These are phyloP conservation scores for Tetrahymena elliotti DNA, from an alignment of 73 alveolate genomes.

Conservation along the genomic window DNA sequence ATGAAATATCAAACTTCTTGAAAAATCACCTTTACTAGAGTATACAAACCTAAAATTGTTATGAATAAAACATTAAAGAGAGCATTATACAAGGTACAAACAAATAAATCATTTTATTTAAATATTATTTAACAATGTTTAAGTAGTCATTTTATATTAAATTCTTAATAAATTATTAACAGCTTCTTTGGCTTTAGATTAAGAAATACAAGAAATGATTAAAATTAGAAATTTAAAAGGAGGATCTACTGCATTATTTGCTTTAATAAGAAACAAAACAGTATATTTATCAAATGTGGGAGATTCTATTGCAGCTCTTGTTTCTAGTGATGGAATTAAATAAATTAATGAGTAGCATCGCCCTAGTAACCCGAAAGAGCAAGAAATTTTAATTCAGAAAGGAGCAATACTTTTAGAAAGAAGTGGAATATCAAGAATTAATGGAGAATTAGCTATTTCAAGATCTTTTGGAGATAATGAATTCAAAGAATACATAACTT, in stretches of 20 bases:
- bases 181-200: not conserved
- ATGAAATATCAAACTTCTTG: not conserved
- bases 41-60: not conserved
- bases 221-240: conserved; percentile 4
- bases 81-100: not conserved
- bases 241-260: conserved; percentile 35
- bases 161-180: not conserved
- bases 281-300: conserved; percentile 15
- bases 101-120: not conserved
- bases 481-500: not conserved
- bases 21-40: not conserved
- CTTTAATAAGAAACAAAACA: not conserved
- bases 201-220: not conserved
- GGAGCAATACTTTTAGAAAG: not conserved
- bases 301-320: conserved; percentile 11
- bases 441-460: conserved; percentile 32
- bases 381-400: conserved; percentile 4
- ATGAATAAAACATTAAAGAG: not conserved
- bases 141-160: not conserved
- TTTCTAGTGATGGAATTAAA: conserved; percentile 4
- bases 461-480: conserved; percentile 36
- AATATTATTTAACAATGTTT: not conserved
- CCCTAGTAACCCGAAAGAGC: conserved; percentile 12
- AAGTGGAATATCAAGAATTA: conserved; percentile 23
- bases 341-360: conserved; percentile 22